Conservation (phyloP, 805 yeast genomes). For the Candida railenensis region DNA sequence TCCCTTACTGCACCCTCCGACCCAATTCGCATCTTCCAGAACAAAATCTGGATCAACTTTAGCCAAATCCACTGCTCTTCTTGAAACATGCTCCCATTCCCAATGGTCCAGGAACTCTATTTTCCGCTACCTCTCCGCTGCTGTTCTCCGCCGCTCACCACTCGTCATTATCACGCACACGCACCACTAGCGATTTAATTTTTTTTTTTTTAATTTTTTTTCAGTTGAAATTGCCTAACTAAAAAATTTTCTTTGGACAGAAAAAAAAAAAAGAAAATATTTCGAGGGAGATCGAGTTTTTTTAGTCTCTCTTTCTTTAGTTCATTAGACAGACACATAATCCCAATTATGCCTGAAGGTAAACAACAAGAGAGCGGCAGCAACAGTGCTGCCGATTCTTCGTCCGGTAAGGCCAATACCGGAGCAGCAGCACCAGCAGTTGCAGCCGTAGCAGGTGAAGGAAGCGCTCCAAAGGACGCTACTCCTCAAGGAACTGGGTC, state of each 20-base stretch:
- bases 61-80: background rate
- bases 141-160: background rate
- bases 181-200: background rate
- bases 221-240: background rate
- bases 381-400: slow-evolving; percentile 4
- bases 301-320: background rate
- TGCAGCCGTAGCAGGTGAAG: slow-evolving; percentile 1
- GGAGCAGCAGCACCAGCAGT: background rate
- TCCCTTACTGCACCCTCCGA: background rate
- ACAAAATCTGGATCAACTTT: no score
- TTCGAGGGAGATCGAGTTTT: slow-evolving; percentile 7
- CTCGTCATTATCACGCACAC: background rate
- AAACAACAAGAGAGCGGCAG: slow-evolving; percentile 4
- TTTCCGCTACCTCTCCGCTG: background rate
- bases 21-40: no score
- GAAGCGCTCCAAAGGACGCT: background rate
- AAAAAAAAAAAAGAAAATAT: slow-evolving; percentile 3
- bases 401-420: slow-evolving; percentile 1
- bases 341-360: slow-evolving; percentile 6
- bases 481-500: no score
- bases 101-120: no score
- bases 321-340: slow-evolving; percentile 4
- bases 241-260: slow-evolving; percentile 1
- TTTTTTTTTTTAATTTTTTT: background rate
- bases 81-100: background rate